Percentiles rank a stretch among this genome's conserved stretches.
These are phyloP conservation scores for Protoeuglena noctilucae DNA, from an alignment of 139 green algal genomes.

Conservation along the genomic window DNA sequence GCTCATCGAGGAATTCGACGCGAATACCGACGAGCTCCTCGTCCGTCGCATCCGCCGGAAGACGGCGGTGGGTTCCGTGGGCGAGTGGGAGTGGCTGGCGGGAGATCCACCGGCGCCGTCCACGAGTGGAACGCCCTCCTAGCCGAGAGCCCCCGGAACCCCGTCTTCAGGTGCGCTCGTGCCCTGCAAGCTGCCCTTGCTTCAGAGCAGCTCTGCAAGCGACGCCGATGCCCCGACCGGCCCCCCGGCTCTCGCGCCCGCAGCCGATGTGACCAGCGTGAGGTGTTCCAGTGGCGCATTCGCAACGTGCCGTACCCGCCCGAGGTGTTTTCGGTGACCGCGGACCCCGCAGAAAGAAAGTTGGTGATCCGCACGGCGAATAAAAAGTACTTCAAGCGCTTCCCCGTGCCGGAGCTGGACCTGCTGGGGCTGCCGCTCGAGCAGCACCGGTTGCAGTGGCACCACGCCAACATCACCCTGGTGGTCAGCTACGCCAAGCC, in stretches of 20 bases:
- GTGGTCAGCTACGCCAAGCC: conserved; percentile 26
- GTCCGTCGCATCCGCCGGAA: conserved; percentile 18
- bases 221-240: background rate
- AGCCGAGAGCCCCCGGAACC: conserved; percentile 17
- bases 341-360: conserved; percentile 13
- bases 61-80: conserved; percentile 13
- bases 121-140: conserved; percentile 4
- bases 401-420: conserved; percentile 21
- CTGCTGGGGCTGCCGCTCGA: conserved; percentile 12
- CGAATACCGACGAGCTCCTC: conserved; percentile 16
- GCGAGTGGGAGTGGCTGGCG: conserved; percentile 22
- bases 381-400: conserved; percentile 34
- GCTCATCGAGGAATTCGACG: conserved; percentile 18
- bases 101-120: conserved; percentile 14
- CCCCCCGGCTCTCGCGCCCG: background rate
- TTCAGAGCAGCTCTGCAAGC: too few relatives aligned
- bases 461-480: conserved; percentile 25
- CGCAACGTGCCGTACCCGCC: conserved; percentile 27
- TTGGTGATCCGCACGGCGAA: conserved; percentile 25
- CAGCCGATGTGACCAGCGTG: conserved; percentile 6
- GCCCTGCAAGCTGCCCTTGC: background rate
- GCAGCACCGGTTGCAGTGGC: conserved; percentile 14
- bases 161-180: background rate
- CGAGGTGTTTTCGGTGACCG: conserved; percentile 13
- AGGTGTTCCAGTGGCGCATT: conserved; percentile 23